Conservation (phyloP, 2,329 filamentous ascomycete species). For the Trichoderma arundinaceum region DNA sequence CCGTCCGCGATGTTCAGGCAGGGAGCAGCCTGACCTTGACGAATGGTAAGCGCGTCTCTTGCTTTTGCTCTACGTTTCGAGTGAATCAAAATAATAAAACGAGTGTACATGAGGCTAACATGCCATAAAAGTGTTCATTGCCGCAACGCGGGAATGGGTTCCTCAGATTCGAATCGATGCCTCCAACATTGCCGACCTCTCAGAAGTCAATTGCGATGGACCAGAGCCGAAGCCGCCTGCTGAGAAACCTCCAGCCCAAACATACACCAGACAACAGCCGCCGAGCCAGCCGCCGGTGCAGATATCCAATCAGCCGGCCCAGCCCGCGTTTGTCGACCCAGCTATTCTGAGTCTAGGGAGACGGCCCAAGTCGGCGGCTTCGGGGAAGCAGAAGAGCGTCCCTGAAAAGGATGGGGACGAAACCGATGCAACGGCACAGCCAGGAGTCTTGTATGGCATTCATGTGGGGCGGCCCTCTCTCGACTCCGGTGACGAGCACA, state of each 20-base stretch:
- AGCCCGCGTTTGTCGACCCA: constrained; percentile 72
- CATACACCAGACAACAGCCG: constrained; percentile 32
- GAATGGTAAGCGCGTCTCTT: constrained; percentile 61
- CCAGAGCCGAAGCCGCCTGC: constrained; percentile 34
- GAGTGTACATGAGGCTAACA: constrained; percentile 3
- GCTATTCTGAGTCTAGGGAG: constrained; percentile 75
- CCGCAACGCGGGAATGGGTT: constrained; percentile 51
- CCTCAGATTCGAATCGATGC: constrained; percentile 54
- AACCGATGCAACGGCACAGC: constrained; percentile 7
- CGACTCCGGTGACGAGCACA: constrained; percentile 34
- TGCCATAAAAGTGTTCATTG: constrained; percentile 46
- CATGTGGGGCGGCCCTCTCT: constrained; percentile 22
- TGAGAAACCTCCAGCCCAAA: constrained; percentile 36
- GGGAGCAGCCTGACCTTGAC: constrained; percentile 72
- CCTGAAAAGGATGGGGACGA: constrained; percentile 27
- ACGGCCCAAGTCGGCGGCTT: constrained; percentile 44
- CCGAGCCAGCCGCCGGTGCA: background rate
- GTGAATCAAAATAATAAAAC: background rate
- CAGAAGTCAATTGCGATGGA: constrained; percentile 46
- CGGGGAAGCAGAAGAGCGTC: constrained; percentile 14
- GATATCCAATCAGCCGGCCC: constrained; percentile 34
- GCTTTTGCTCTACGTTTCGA: background rate
- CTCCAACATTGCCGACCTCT: constrained; percentile 53
- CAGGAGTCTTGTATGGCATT: constrained; percentile 25
- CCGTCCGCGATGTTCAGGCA: constrained; percentile 70